Base-by-base conservation (phyloP, 768 basidiomycete genomes). In the Rhizopogon rudus region DNA sequence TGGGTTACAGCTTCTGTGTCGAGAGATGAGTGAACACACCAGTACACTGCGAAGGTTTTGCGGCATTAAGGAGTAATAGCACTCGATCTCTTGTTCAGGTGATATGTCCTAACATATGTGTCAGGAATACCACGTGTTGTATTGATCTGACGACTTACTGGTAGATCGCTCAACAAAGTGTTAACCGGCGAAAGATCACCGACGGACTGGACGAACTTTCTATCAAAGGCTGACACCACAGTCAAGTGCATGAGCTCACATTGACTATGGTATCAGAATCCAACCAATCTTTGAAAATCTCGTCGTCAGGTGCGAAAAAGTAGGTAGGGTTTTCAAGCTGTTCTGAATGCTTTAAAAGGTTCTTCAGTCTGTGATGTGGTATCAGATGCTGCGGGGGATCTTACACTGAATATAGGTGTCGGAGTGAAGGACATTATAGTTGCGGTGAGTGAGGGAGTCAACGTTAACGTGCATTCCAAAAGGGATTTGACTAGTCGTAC, bases 251-350 rank as follows among this genome's bases (percentile, higher is more conserved):
- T 43, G 25, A 6, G 57, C 66, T 17, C 51, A 70, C 68, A 40
- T 66, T 66, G 53, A 61, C 66, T 55, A 64, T 63, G 6, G 67
- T 56, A 44, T 64, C 61, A n/a, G 67, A 57, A 50, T 63, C 62
- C 9, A 63, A 42, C 63, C 62, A 61, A 40, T 67, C 63, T 28
- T 37, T 57, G 12, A 63, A 59, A 10, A 56, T 43, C 20, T 54
- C 58, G 39, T 65, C 60, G 51, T 51, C 52, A 16, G 52, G 44
- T 28, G 53, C n/a, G 17, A 45, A 49, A 46, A 17, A 41, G 22
- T 40, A 40, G 53, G 46, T n/a, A 44, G 59, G 40, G 10, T 49
- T 45, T 44, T 51, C 46, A 35, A 51, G 54, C 40, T 57, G 13
- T 42, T 56, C 43, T 45, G 57, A 33, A 54, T 33, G 35, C 59